Base-by-base conservation (phyloP, 176 grass and related monocot species). In the Zea mays region DNA sequence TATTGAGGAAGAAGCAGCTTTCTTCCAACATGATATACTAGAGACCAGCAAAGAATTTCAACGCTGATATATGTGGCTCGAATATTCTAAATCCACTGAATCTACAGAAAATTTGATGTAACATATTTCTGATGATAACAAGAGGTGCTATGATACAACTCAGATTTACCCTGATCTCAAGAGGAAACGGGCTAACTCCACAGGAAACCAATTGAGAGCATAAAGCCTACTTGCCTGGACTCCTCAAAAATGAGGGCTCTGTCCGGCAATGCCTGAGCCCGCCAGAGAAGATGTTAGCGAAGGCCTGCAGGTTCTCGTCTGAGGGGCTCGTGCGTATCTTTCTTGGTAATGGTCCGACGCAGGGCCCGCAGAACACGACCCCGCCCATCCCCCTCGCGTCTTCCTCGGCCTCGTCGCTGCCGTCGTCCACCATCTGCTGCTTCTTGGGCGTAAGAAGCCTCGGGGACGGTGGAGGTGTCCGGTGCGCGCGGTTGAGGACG, bases 351-450 rank as follows among this genome's bases (percentile, higher is more conserved):
- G 86, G 84, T 78, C 86, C 54, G 49, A 91, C 4, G 58, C 88
- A 93, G 37, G 94, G 90, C 4, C 94, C 91, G 72, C 94, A 97
- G 50, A 90, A 81, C 64, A 89, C 35, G 27, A 82, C 61, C 36
- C 83, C 88, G 39, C 82, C 84, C 64, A 72, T 81, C 14, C 62
- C 69, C 66, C 57, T 66, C 40, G 15, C 58, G 66, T 48, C 71
- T 20, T 91, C 73, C 35, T 78, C 79, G 42, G 69, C 81, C 34
- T 76, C 70, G 44, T 89, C 85, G 39, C 71, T 89, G 12, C 19
- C 67, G 16, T 73, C 69, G 12, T 86, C 81, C 63, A 20, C 59
- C 54, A 67, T 17, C 62, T 42, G 81, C 71, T 66, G 85, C 72
- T 84, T 88, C 81, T 59, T 76, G 71, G 76, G 82, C 34, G 77